Evolutionary conservation across 192 early-diverging fungal species (phyloP), one percentile per base, ranked within the genome.

Genomic region (Umbelopsis sp.): DNA sequence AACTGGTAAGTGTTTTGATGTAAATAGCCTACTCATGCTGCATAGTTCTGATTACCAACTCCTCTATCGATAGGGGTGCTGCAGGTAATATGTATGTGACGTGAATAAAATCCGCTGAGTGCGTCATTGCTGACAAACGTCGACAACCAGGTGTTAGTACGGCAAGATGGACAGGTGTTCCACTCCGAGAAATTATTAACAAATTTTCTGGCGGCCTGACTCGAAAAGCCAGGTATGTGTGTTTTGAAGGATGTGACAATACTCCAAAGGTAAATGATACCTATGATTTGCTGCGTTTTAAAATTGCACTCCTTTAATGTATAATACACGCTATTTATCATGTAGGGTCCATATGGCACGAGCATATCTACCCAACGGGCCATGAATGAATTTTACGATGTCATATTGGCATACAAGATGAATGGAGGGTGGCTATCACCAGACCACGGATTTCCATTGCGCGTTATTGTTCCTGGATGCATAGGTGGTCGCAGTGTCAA

Each of bases 401-500:
- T 94, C 24, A 66, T 96, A 22, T 77, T 96, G 14, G 94, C 94
- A 21, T 92, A 90, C 26, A 83, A 84, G 73, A 92, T 93, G 89
- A 96, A 96, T 77, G 93, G 92, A 25, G 65, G 82, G 62, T 56
- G 72, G 45, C 81, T 96, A 34, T 66, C 89, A 0, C 90, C 91
- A 38, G 94, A 96, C 80, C 96, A 97, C 79, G 95, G 96, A 6
- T 92, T 82, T 71, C 96, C 96, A 3, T 71, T 95, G 11, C 92
- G 96, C 17, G 85, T 91, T n/a, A 87, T 97, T 43, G 89, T 96
- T 6, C 95, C 95, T 25, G 96, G 96, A 3, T 82, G 88, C 69
- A 95, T 97, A 41, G 96, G 95, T 20, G 96, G 94, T 1, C 86
- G 96, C 38, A 90, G 82, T 71, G 90, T 96, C 75, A 97, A 97